Evolutionary conservation across 176 grass and related monocot species (phyloP).

Genomic region (Rhipidocladum racemiflorum): DNA sequence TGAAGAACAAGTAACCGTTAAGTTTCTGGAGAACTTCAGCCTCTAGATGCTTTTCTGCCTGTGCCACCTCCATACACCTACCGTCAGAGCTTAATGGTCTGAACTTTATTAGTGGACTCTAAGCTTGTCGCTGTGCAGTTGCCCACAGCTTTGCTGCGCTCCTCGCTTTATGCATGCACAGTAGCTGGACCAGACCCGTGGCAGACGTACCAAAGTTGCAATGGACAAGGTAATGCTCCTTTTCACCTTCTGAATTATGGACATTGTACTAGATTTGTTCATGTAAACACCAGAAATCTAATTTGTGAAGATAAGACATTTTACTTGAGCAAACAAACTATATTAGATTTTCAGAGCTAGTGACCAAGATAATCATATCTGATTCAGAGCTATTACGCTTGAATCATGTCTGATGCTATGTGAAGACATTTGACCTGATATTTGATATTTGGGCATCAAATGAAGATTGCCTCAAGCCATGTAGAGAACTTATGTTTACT

Average conservation of each 20-base stretch:
- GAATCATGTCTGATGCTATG: not conserved
- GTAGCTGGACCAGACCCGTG: not conserved
- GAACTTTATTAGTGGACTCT: not conserved
- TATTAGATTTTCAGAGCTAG: not conserved
- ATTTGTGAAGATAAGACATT: not conserved
- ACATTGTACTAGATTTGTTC: not conserved
- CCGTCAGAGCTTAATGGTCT: not conserved
- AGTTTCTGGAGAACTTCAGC: conserved; percentile 2
- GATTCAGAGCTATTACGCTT: not conserved
- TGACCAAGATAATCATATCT: not conserved
- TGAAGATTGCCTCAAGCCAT: not conserved
- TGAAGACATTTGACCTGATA: conserved; percentile 6
- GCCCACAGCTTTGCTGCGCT: not conserved
- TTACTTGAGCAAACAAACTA: not conserved
- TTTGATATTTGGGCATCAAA: not conserved
- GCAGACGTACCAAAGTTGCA: not conserved
- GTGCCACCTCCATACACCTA: not conserved
- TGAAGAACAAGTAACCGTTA: conserved; percentile 34
- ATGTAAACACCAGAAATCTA: not conserved
- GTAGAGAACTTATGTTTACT: not conserved
- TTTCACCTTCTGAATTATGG: not conserved
- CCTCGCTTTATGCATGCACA: not conserved
- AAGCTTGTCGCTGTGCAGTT: not conserved
- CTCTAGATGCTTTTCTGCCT: not conserved
- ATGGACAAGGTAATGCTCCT: conserved; percentile 22